Percentiles rank a stretch among this genome's conserved stretches.
phyloP scores from a whole-genome alignment of 371 early-diverging fungal genomes.

The Mucor lusitanicus region DNA sequence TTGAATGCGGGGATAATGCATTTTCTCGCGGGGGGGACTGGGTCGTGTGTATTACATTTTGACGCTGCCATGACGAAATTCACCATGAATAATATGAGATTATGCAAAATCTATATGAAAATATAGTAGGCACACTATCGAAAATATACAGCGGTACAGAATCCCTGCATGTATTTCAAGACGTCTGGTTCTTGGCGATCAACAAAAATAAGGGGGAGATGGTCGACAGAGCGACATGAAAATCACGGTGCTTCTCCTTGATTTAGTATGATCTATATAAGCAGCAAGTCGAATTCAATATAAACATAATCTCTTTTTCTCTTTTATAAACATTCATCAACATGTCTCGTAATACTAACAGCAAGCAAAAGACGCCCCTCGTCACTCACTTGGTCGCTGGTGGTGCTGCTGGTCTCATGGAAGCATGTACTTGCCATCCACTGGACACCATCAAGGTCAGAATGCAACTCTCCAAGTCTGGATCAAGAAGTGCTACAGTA shows the following conservation, averaged over 20 bases:
- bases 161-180: conserved; percentile 5
- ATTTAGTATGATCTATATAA: background rate
- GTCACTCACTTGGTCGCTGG: conserved; percentile 83
- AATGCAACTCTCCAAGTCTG: conserved; percentile 80
- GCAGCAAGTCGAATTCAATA: background rate
- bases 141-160: background rate
- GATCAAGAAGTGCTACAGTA: conserved; percentile 41
- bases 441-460: conserved; percentile 97
- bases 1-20: background rate
- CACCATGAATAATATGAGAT: background rate
- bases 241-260: background rate
- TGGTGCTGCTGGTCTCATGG: conserved; percentile 93
- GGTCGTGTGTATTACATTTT: background rate
- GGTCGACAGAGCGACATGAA: background rate
- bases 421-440: conserved; percentile 96
- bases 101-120: background rate
- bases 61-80: background rate
- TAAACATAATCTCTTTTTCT: background rate
- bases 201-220: background rate
- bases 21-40: background rate
- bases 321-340: background rate
- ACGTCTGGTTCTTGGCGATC: conserved; percentile 13
- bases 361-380: conserved; percentile 45
- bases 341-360: conserved; percentile 27
- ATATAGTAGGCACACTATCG: background rate